Base-by-base conservation (phyloP, 1,284 basidiomycete genomes). In the Lentinula novae-zelandiae region DNA sequence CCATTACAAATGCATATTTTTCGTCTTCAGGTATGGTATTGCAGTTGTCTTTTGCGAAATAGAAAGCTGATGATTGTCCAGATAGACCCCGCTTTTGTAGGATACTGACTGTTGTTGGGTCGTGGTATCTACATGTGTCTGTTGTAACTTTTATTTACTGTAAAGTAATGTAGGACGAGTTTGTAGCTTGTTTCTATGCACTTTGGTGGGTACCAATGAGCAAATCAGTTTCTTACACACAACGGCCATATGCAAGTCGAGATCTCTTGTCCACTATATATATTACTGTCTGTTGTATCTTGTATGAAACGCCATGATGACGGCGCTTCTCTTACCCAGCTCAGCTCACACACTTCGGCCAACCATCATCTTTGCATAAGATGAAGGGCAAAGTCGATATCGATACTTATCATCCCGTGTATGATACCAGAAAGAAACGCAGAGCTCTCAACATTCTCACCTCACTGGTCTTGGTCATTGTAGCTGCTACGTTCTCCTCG, bases 401-500 rank as follows among this genome's bases (percentile, higher is more conserved):
- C 15, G 46, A 48, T 7, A 20, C 7, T 17, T 42, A 40, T 39
- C 46, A 39, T 3, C 22, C 20, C 34, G 36, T 40, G 2, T 15
- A 4, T 38, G 22, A 49, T 48, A 15, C 20, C 6, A 13, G 7
- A 31, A 49, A 38, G 46, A 49, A 13, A n/a, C 57, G 57, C 38
- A 58, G 31, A 53, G 17, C 15, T 33, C 10, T 33, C 27, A 52
- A 55, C 40, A 44, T 63, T 22, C 15, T 63, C 7, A 42, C 42
- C 4, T 60, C 55, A 5, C 36, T 63, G 33, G 20, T 58, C 20
- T 49, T 63, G 7, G 38, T 60, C 13, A 17, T n/a, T 10, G 36
- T 50, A 6, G 59, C 62, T 8, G 40, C 46, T n/a, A 63, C 59
- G 5, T 60, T 60, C 33, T 58, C 56, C 15, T 55, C 44, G 12